phyloP scores from a whole-genome alignment of 2,329 filamentous ascomycete genomes.

The Fusarium anguioides region DNA sequence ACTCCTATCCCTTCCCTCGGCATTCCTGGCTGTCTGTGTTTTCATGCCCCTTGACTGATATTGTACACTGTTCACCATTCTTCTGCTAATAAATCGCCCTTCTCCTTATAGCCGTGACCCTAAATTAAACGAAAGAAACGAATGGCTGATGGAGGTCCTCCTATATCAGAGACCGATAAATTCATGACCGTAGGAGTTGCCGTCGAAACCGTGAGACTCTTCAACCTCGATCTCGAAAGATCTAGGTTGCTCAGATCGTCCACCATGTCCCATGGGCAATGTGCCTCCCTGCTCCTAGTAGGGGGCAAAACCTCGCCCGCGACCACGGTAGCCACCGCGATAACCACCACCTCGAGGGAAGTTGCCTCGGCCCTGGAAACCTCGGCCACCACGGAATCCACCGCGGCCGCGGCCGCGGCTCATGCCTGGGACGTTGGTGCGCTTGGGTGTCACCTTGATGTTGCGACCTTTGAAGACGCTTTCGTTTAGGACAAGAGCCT shows the following conservation, averaged over 20 bases:
- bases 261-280: constrained; percentile 31
- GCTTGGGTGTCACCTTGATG: constrained; percentile 94
- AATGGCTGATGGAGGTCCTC: background rate
- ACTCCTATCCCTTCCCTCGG: constrained; percentile 39
- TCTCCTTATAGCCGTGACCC: constrained; percentile 35
- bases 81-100: constrained; percentile 30
- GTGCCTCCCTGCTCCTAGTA: constrained; percentile 64
- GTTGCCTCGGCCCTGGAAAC: constrained; percentile 65
- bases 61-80: constrained; percentile 26
- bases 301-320: constrained; percentile 72
- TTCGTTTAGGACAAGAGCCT: constrained; percentile 95
- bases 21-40: constrained; percentile 28
- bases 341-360: constrained; percentile 65
- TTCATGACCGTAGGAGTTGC: constrained; percentile 12
- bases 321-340: constrained; percentile 74
- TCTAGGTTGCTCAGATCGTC: constrained; percentile 31
- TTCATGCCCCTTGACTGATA: constrained; percentile 27
- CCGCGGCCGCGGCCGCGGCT: constrained; percentile 72
- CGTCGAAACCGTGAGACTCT: constrained; percentile 34
- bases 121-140: constrained; percentile 20
- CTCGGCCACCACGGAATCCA: constrained; percentile 56
- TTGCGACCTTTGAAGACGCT: constrained; percentile 94
- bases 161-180: constrained; percentile 22
- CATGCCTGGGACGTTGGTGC: constrained; percentile 97
- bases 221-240: constrained; percentile 45